Base-by-base conservation (phyloP, 1,139 yeast species). In the Yamadazyma taylorii region DNA sequence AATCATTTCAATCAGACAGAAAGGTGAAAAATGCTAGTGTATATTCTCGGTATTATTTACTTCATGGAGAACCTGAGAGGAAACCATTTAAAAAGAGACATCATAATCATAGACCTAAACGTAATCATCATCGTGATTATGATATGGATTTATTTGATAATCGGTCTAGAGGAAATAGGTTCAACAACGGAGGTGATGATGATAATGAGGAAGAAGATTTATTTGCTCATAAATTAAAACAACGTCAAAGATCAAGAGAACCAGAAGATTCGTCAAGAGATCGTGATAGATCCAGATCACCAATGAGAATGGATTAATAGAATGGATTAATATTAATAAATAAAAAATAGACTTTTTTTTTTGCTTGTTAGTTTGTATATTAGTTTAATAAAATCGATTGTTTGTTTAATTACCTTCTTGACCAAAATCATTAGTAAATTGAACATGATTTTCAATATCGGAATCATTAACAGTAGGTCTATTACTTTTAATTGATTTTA, bases 341-440 rank as follows among this genome's bases (percentile, higher is more conserved):
- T n/a, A n/a, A n/a, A n/a, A n/a, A n/a, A n/a, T n/a, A n/a, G n/a
- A n/a, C n/a, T n/a, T n/a, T n/a, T n/a, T n/a, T n/a, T n/a, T n/a
- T n/a, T n/a, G n/a, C n/a, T 15, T 5, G 17, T 26, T 13, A 26
- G 5, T 26, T 7, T 33, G 22, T 32, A 32, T 21, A 11, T 14
- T 26, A 13, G 29, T 26, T 9, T 15, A 12, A 26, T 9, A 26
- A 15, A 9, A 14, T 26, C 5, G n/a, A 12, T 11, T 24, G 13
- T 32, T 24, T 22, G 13, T 27, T 28, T 53, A 88, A 57, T 86
- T 87, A 39, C 98, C 98, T 61, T 92, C 98, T 56, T 90, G 96
- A 35, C 98, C 98, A 60, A 92, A 94, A 62, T 94, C 98, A 33
- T 75, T 75, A 0, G 99, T 94, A 57, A 94, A 94, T 47, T 87